These are phyloP conservation scores for Diaporthe destruens DNA, from an alignment of 2,329 filamentous ascomycete species.

Conservation along the genomic window DNA sequence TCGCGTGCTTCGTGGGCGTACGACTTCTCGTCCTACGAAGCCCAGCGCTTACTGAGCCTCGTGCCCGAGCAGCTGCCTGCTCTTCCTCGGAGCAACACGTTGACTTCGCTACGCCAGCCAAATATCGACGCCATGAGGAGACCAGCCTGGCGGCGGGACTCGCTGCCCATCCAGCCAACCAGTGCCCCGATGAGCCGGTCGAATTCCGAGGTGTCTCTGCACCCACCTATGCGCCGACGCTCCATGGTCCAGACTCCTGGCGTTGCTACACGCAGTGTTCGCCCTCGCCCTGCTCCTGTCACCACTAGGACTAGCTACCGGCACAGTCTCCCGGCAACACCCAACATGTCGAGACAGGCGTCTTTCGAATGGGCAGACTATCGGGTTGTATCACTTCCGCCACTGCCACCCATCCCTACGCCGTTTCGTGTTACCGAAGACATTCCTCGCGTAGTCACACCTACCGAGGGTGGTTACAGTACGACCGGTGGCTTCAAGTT, in stretches of 20 bases:
- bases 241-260: slow-evolving; percentile 64
- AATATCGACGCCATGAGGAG: slow-evolving; percentile 50
- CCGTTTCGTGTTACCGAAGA: slow-evolving; percentile 44
- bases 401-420: slow-evolving; percentile 46
- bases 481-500: slow-evolving; percentile 73
- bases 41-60: slow-evolving; percentile 58
- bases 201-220: slow-evolving; percentile 63
- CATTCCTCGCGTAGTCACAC: slow-evolving; percentile 58
- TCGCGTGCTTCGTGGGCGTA: slow-evolving; percentile 58
- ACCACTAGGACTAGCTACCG: slow-evolving; percentile 51
- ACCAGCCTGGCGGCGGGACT: slow-evolving; percentile 52
- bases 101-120: slow-evolving; percentile 36
- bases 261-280: slow-evolving; percentile 58
- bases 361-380: slow-evolving; percentile 55
- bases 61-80: slow-evolving; percentile 48
- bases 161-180: slow-evolving; percentile 48
- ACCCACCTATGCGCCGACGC: slow-evolving; percentile 61
- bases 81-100: slow-evolving; percentile 33
- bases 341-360: slow-evolving; percentile 53
- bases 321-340: slow-evolving; percentile 55
- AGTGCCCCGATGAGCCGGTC: slow-evolving; percentile 52
- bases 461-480: slow-evolving; percentile 68
- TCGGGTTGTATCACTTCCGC: slow-evolving; percentile 53
- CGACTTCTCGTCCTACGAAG: slow-evolving; percentile 59
- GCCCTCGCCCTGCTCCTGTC: slow-evolving; percentile 45